phyloP scores from a whole-genome alignment of 176 grass and related monocot species.

The Eragrostis curvula region DNA sequence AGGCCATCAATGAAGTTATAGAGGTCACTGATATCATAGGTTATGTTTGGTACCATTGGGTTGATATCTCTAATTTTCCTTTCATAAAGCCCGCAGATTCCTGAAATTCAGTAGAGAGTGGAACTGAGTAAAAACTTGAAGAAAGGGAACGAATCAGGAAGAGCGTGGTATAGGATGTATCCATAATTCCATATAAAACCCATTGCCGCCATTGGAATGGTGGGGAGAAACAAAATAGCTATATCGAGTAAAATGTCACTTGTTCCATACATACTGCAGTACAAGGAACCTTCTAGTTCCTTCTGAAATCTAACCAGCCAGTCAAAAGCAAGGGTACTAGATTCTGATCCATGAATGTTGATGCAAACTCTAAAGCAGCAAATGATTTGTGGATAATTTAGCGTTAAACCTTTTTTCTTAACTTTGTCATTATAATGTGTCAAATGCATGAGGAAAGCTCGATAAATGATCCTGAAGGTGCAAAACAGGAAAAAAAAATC shows the following conservation, averaged over 20 bases:
- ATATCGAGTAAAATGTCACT: neutral
- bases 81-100: slow-evolving; percentile 86
- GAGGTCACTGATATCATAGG: slow-evolving; percentile 85
- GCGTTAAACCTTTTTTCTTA: neutral
- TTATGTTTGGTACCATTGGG: slow-evolving; percentile 82
- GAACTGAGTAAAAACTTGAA: slow-evolving; percentile 19
- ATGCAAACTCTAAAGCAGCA: neutral
- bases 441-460: neutral
- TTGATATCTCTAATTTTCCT: slow-evolving; percentile 92
- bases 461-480: neutral
- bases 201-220: neutral
- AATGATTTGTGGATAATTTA: neutral
- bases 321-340: slow-evolving; percentile 1
- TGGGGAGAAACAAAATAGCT: slow-evolving; percentile 10
- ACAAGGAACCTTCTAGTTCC: neutral
- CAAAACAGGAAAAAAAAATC: slow-evolving; percentile 13
- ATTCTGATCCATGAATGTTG: neutral
- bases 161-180: neutral
- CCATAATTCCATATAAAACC: neutral
- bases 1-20: slow-evolving; percentile 98
- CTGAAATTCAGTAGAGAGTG: slow-evolving; percentile 47
- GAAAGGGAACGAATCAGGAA: slow-evolving; percentile 26
- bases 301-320: slow-evolving; percentile 22
- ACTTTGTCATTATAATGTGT: neutral
- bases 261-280: neutral